Conservation (phyloP, 2,329 filamentous ascomycete genomes). For the Zymoseptoria tritici region DNA sequence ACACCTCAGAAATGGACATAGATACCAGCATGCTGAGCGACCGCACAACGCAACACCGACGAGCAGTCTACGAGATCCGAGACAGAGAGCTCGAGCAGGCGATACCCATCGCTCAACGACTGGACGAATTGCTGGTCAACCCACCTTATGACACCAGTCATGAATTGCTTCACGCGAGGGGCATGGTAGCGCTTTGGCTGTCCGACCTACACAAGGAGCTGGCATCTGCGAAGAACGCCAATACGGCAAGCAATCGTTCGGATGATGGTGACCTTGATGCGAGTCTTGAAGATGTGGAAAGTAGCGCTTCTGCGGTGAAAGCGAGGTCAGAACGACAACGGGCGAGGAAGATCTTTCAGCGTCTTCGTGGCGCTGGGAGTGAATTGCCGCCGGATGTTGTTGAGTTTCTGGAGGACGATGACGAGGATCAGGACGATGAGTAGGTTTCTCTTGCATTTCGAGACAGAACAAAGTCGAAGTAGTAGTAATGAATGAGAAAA, state of each 20-base stretch:
- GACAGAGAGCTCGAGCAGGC: slow-evolving; percentile 49
- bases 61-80: slow-evolving; percentile 2
- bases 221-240: background rate
- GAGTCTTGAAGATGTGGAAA: slow-evolving; percentile 1
- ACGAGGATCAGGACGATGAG: slow-evolving; percentile 1
- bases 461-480: background rate
- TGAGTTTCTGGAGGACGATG: slow-evolving; percentile 7
- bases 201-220: slow-evolving; percentile 51
- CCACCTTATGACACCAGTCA: slow-evolving; percentile 62
- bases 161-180: slow-evolving; percentile 62
- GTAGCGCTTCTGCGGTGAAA: slow-evolving; percentile 4
- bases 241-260: slow-evolving; percentile 2
- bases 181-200: slow-evolving; percentile 67
- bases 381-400: slow-evolving; percentile 7
- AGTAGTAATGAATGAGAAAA: background rate
- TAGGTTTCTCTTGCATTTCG: background rate
- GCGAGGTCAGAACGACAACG: slow-evolving; percentile 7
- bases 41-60: slow-evolving; percentile 24
- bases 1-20: slow-evolving; percentile 3
- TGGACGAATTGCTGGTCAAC: slow-evolving; percentile 64
- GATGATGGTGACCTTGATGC: slow-evolving; percentile 4
- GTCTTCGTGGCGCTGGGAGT: slow-evolving; percentile 4
- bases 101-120: slow-evolving; percentile 55
- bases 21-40: background rate
- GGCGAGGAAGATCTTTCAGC: slow-evolving; percentile 9